phyloP scores from a whole-genome alignment of 2,329 filamentous ascomycete species.

The Aureobasidium sp. region DNA sequence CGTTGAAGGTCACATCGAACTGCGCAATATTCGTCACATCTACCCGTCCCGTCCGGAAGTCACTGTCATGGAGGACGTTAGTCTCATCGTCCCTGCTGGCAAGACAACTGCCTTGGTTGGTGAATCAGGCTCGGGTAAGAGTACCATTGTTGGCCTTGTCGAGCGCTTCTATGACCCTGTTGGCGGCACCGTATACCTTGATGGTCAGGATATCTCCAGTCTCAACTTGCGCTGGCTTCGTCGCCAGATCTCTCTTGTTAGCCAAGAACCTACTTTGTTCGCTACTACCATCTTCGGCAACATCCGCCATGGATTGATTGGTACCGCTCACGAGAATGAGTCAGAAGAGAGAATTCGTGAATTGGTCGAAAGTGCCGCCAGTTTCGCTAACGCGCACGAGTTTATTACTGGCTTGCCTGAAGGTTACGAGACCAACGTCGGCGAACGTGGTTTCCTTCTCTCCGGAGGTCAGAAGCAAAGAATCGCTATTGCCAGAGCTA shows the following conservation, averaged over 20 bases:
- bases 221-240: constrained; percentile 87
- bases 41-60: constrained; percentile 92
- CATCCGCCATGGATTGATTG: constrained; percentile 83
- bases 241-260: constrained; percentile 85
- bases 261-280: constrained; percentile 88
- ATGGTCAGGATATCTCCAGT: constrained; percentile 71
- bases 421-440: constrained; percentile 89
- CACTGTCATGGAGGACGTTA: constrained; percentile 77
- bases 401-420: constrained; percentile 78
- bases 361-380: constrained; percentile 71
- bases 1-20: constrained; percentile 69
- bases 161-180: constrained; percentile 94
- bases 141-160: constrained; percentile 84
- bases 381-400: constrained; percentile 88
- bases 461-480: constrained; percentile 96
- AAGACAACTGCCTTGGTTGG: constrained; percentile 92
- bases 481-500: constrained; percentile 84
- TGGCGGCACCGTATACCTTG: constrained; percentile 66
- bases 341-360: constrained; percentile 59
- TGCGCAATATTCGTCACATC: constrained; percentile 80
- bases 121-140: constrained; percentile 89
- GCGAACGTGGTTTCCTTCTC: constrained; percentile 83
- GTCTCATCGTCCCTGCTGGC: constrained; percentile 70
- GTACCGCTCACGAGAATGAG: constrained; percentile 65
- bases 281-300: constrained; percentile 83